Evolutionary conservation across 768 basidiomycete genomes (phyloP), one percentile per base, ranked within the genome.

Genomic region (Russula ochroleuca): DNA sequence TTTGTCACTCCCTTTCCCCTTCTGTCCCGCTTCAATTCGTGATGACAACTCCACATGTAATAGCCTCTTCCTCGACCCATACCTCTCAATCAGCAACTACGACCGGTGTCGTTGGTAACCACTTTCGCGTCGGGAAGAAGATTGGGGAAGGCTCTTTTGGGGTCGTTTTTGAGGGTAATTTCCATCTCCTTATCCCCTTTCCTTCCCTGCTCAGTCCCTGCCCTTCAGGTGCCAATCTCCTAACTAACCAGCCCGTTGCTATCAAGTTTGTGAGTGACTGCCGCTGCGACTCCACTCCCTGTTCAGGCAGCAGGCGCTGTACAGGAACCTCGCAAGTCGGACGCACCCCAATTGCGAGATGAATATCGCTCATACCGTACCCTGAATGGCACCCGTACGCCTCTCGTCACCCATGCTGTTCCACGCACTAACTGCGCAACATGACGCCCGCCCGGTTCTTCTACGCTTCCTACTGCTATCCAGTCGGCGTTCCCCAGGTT

Each of bases 121-220:
- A 90, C 73, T 92, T 85, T 73, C 83, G 90, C 67, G 94, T 98
- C 57, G 96, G 96, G 56, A 94, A 96, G 83, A 98, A 98, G 85
- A 96, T 98, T 74, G 96, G 96, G 53, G 96, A 99, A 78, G 96
- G 96, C 56, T 92, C 89, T n/a, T 99, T 99, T 74, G 96, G 96
- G 71, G 96, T 98, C 68, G 89, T 98, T 66, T 93, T 97, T 76
- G 88, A 98, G 83, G 88, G 97, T 94, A 72, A 56, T 80, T 77
- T 66, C 14, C 9, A 28, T 10, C 19, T 19, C 37, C 13, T 35
- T 47, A 47, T n/a, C 15, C 31, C 59, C 58, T 25, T 41, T 25
- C 5, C 1, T 31, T n/a, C 53, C 45, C 43, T 41, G 19, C 56
- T 19, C 13, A 38, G 25, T n/a, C 63, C 33, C 6, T 23, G 52